Conservation (phyloP, 352 stramenopile species). For the Globisporangium cederbergense region DNA sequence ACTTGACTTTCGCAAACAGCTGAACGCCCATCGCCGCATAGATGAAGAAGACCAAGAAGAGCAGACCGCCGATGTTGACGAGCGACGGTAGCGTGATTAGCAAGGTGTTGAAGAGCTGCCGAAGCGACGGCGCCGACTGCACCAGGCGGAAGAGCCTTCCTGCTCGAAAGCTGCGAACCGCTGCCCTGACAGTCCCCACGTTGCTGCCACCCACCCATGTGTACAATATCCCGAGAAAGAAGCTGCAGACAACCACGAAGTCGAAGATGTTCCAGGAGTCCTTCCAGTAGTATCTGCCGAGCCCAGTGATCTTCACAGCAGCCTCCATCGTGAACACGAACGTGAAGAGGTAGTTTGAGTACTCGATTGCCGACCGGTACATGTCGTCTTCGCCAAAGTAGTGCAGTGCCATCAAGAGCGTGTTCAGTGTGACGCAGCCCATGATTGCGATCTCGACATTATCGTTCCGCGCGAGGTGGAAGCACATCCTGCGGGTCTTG, state of each 20-base stretch:
- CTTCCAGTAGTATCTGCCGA: slow-evolving; percentile 81
- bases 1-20: slow-evolving; percentile 86
- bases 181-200: slow-evolving; percentile 45
- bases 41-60: slow-evolving; percentile 92
- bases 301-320: slow-evolving; percentile 73
- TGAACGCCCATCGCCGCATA: slow-evolving; percentile 89
- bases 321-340: slow-evolving; percentile 82
- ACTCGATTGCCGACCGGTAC: slow-evolving; percentile 55
- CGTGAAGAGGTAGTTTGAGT: slow-evolving; percentile 81
- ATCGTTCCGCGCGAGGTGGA: slow-evolving; percentile 38
- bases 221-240: slow-evolving; percentile 52
- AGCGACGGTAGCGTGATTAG: slow-evolving; percentile 82
- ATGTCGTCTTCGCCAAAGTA: slow-evolving; percentile 82
- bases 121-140: slow-evolving; percentile 68
- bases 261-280: slow-evolving; percentile 86
- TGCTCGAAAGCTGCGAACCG: slow-evolving; percentile 84
- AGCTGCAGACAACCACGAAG: slow-evolving; percentile 52
- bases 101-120: slow-evolving; percentile 88
- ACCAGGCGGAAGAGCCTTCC: slow-evolving; percentile 71
- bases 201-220: slow-evolving; percentile 38
- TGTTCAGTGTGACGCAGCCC: slow-evolving; percentile 88
- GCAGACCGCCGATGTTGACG: slow-evolving; percentile 81
- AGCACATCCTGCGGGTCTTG: slow-evolving; percentile 29
- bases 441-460: slow-evolving; percentile 80
- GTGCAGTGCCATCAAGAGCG: slow-evolving; percentile 72